Percentiles rank a stretch among this genome's conserved stretches.
Evolutionary conservation across 2,329 filamentous ascomycete genomes (phyloP).

Genomic region (Keithomyces neogunnii): DNA sequence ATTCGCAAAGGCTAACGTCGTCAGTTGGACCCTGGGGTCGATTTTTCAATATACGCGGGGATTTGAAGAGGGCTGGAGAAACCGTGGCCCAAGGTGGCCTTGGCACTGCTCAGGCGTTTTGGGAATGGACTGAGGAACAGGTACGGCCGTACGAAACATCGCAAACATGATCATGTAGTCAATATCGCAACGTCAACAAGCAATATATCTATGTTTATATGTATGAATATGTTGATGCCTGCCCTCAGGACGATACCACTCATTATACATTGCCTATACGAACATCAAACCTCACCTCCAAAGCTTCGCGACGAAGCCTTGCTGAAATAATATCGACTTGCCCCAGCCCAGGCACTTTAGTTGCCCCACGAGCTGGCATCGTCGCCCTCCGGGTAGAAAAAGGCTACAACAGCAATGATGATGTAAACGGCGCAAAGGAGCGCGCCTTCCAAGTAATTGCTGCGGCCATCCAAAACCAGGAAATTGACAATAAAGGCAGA

Average conservation of each 20-base stretch:
- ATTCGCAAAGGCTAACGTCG: constrained; percentile 5
- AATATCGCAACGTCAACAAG: not conserved
- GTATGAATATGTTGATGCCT: too few species aligned
- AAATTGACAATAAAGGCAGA: constrained; percentile 84
- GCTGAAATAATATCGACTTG: not conserved
- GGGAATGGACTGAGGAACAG: constrained; percentile 33
- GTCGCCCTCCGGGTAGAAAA: constrained; percentile 51
- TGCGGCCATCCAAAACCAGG: constrained; percentile 74
- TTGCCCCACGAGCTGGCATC: constrained; percentile 35
- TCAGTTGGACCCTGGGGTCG: constrained; percentile 26
- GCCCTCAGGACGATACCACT: too few species aligned
- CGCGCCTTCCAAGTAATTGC: constrained; percentile 78
- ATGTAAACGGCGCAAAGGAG: constrained; percentile 58
- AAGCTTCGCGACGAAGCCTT: not conserved
- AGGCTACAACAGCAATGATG: constrained; percentile 58
- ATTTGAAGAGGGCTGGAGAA: constrained; percentile 23
- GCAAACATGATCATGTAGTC: not conserved
- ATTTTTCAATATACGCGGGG: constrained; percentile 22
- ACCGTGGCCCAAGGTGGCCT: constrained; percentile 27
- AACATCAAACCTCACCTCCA: too few species aligned
- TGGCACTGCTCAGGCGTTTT: constrained; percentile 27
- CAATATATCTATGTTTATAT: not conserved
- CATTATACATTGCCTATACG: too few species aligned
- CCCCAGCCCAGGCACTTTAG: not conserved
- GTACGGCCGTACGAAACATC: constrained; percentile 16